Percentiles rank a stretch among this genome's conserved stretches.
Evolutionary conservation across 2,329 filamentous ascomycete genomes (phyloP).

Genomic region (Pseudocercospora crystallina): DNA sequence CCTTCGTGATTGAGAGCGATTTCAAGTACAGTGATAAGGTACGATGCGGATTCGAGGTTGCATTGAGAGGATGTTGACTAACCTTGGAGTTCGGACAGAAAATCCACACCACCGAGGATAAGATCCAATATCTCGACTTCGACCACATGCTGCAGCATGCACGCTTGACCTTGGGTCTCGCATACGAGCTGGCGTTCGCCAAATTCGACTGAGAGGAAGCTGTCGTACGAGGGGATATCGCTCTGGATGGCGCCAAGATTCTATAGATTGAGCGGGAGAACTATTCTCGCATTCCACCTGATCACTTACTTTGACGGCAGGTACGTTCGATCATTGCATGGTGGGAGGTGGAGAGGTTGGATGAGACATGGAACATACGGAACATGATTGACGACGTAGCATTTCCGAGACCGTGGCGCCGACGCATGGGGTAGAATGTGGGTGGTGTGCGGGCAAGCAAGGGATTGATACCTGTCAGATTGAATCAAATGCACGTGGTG

Average conservation of each 20-base stretch:
- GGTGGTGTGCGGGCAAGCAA: constrained; percentile 1
- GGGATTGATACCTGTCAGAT: neutral
- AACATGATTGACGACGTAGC: too few relatives aligned
- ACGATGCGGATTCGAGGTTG: neutral
- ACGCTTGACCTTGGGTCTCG: constrained; percentile 77
- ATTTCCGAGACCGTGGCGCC: too few relatives aligned
- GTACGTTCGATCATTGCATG: neutral
- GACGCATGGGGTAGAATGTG: neutral
- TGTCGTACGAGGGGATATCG: neutral
- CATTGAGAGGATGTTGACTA: neutral
- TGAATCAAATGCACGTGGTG: constrained; percentile 1
- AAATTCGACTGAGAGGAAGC: constrained; percentile 54
- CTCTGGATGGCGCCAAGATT: neutral
- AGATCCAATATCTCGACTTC: constrained; percentile 72
- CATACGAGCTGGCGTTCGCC: constrained; percentile 79
- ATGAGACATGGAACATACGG: neutral
- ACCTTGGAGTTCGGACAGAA: neutral
- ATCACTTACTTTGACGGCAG: neutral
- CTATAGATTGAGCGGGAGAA: neutral
- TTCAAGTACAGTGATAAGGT: constrained; percentile 65
- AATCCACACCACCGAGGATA: constrained; percentile 70
- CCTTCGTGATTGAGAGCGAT: constrained; percentile 73
- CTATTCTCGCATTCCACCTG: constrained; percentile 4
- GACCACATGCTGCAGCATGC: constrained; percentile 92
- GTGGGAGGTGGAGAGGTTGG: neutral